phyloP scores from a whole-genome alignment of 306 rosid species.

The Dalbergia cultrata region DNA sequence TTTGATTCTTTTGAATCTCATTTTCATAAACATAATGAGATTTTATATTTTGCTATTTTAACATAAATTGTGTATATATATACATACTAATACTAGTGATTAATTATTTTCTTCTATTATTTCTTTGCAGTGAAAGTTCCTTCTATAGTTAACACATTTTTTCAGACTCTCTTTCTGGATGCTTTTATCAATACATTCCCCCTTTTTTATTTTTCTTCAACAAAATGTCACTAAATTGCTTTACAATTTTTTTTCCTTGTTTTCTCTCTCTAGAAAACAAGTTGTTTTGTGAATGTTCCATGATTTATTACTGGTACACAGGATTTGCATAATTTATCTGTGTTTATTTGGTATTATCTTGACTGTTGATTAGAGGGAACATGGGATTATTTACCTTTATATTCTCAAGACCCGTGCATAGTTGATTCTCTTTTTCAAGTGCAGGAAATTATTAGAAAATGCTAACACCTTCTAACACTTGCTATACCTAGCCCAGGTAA shows the following conservation, averaged over 20 bases:
- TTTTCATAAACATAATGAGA: background rate
- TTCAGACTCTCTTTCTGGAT: conserved; percentile 21
- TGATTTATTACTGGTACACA: background rate
- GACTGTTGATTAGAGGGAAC: conserved; percentile 49
- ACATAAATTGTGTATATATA: conserved; percentile 1
- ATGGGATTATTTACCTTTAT: conserved; percentile 42
- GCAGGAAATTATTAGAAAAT: conserved; percentile 64
- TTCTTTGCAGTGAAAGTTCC: conserved; percentile 26
- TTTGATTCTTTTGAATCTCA: conserved; percentile 28
- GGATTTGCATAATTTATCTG: conserved; percentile 16
- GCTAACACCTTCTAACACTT: conserved; percentile 55
- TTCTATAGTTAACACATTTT: conserved; percentile 23
- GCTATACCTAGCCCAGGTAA: conserved; percentile 63
- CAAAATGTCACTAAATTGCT: background rate
- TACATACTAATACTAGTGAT: background rate
- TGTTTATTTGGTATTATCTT: conserved; percentile 25
- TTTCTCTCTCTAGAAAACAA: background rate
- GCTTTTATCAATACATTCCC: conserved; percentile 19
- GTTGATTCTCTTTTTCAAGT: conserved; percentile 52
- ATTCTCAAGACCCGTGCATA: conserved; percentile 44
- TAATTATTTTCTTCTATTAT: conserved; percentile 33
- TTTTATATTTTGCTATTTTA: conserved; percentile 2
- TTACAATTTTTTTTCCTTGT: background rate
- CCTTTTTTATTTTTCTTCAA: conserved; percentile 21
- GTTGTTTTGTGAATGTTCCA: conserved; percentile 1